Percentiles rank a stretch among this genome's conserved stretches.
Conservation (phyloP, 768 basidiomycete species). For the Piloderma croceum region DNA sequence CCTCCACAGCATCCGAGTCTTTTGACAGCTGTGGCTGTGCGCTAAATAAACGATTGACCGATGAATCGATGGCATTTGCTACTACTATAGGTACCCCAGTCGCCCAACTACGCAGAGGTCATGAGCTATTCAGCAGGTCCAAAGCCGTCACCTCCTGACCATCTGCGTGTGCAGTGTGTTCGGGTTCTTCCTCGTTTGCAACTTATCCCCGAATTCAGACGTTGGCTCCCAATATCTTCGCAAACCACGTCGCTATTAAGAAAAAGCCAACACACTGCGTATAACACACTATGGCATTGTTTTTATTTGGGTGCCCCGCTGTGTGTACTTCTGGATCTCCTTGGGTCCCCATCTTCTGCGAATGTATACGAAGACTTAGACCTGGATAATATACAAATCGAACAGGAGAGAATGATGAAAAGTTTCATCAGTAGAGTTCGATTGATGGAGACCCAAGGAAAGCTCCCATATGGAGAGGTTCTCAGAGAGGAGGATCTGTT, state of each 20-base stretch:
- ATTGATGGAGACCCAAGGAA: conserved; percentile 28
- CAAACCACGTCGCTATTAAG: no score
- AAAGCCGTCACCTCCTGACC: conserved; percentile 32
- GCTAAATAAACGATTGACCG: no score
- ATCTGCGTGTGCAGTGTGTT: conserved; percentile 32
- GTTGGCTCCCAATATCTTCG: no score
- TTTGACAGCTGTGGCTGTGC: no score
- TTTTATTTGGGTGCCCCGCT: conserved; percentile 33
- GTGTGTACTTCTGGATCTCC: conserved; percentile 30
- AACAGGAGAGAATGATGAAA: conserved; percentile 25
- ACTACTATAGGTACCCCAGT: no score
- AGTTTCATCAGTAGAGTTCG: conserved; percentile 33
- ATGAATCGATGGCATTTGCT: no score
- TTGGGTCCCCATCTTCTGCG: conserved; percentile 33
- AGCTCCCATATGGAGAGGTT: conserved; percentile 35
- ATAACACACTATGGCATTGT: conserved; percentile 32
- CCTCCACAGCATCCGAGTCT: no score
- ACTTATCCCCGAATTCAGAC: conserved; percentile 31
- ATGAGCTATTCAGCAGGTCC: conserved; percentile 8
- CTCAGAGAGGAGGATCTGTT: conserved; percentile 33
- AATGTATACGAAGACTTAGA: no score
- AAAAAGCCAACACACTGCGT: no score
- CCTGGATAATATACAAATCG: conserved; percentile 21
- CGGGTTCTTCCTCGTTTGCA: conserved; percentile 33
- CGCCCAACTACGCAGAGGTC: no score